Evolutionary conservation across 805 yeast genomes (phyloP).

Genomic region (Sugiyamaella floridensis): DNA sequence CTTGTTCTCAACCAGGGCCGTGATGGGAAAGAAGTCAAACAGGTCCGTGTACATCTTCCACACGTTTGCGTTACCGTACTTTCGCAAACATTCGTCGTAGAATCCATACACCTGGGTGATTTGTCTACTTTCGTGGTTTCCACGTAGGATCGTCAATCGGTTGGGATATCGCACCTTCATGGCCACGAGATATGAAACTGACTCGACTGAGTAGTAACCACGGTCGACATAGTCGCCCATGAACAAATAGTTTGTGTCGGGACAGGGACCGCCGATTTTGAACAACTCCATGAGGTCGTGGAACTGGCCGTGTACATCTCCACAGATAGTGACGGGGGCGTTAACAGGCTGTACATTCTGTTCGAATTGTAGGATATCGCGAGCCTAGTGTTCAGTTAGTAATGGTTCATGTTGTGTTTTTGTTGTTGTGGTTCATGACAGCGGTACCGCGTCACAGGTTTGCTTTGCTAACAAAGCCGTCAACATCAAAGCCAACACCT

Average conservation of each 20-base stretch:
- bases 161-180: slow-evolving; percentile 92
- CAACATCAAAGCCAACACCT: no score
- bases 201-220: slow-evolving; percentile 84
- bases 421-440: no score
- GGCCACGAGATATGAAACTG: slow-evolving; percentile 83
- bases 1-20: slow-evolving; percentile 89
- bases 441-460: no score
- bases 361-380: slow-evolving; percentile 79
- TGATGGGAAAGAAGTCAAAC: slow-evolving; percentile 91
- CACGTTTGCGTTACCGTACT: slow-evolving; percentile 87
- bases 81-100: slow-evolving; percentile 92
- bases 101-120: slow-evolving; percentile 96
- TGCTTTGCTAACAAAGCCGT: no score
- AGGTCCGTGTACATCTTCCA: slow-evolving; percentile 92
- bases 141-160: slow-evolving; percentile 88
- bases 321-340: slow-evolving; percentile 95
- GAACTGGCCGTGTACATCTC: slow-evolving; percentile 96
- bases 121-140: slow-evolving; percentile 93
- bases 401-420: neutral
- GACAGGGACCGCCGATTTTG: slow-evolving; percentile 93
- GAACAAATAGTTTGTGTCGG: slow-evolving; percentile 83
- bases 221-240: slow-evolving; percentile 91
- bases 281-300: slow-evolving; percentile 93
- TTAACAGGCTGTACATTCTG: slow-evolving; percentile 92
- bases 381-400: neutral